Evolutionary conservation across 495 filamentous ascomycete genomes (phyloP).

Genomic region (Podospora comata): DNA sequence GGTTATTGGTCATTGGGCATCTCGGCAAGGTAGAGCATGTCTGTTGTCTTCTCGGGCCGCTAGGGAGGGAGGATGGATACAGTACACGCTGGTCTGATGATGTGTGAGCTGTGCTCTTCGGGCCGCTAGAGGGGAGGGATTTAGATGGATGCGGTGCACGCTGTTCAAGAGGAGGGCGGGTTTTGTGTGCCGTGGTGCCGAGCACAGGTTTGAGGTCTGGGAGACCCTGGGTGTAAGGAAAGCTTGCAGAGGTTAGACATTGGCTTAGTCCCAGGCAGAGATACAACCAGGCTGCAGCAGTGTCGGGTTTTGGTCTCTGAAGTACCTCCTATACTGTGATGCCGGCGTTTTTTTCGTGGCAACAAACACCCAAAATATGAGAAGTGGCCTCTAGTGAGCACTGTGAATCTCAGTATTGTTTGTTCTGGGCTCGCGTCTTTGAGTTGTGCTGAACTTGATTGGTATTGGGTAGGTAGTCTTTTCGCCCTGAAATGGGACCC

Average conservation of each 20-base stretch:
- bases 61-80: background rate
- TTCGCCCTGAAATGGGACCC: background rate
- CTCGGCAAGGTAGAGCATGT: background rate
- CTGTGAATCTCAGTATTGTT: no score
- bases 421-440: background rate
- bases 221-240: background rate
- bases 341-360: no score
- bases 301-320: no score
- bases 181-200: background rate
- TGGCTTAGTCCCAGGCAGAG: no score
- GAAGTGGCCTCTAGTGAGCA: no score
- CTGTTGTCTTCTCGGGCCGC: background rate
- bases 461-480: background rate
- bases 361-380: no score
- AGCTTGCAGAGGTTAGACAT: no score
- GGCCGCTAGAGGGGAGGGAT: background rate
- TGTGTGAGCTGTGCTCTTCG: background rate
- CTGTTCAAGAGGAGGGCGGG: background rate
- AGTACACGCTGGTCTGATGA: background rate
- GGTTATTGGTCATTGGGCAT: background rate
- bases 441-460: no score
- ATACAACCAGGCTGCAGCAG: no score
- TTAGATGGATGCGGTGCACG: background rate
- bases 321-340: no score
- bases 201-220: background rate